Evolutionary conservation across 164 flowering plant genomes (phyloP).

Genomic region (Echeveria elegans): DNA sequence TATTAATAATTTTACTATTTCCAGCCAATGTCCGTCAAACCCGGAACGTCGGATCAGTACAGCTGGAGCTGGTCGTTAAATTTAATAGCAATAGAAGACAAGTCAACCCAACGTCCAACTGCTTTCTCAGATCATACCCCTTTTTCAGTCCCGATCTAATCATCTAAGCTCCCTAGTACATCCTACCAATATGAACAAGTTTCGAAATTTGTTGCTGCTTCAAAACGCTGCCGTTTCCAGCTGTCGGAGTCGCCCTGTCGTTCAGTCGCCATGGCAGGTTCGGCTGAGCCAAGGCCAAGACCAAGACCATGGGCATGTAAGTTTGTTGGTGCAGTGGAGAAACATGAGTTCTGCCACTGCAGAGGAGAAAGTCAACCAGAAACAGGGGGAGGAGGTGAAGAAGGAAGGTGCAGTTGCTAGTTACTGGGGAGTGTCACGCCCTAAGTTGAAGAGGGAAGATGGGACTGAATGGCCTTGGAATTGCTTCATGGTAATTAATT

Average conservation of each 20-base stretch:
- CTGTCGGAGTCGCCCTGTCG: background rate
- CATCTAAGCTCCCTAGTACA: background rate
- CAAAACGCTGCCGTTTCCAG: background rate
- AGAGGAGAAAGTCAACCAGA: slow-evolving; percentile 16
- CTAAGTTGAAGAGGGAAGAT: slow-evolving; percentile 53
- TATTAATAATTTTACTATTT: no score
- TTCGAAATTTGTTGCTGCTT: background rate
- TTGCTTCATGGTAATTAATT: slow-evolving; percentile 70
- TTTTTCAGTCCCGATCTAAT: background rate
- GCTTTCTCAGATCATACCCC: background rate
- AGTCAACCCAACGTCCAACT: background rate
- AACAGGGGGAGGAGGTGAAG: slow-evolving; percentile 18
- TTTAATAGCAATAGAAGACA: no score
- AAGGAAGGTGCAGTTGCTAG: slow-evolving; percentile 29
- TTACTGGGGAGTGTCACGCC: slow-evolving; percentile 70
- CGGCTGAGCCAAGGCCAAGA: background rate
- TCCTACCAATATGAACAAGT: slow-evolving; percentile 6
- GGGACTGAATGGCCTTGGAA: slow-evolving; percentile 95
- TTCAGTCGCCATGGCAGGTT: background rate
- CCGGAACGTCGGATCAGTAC: no score
- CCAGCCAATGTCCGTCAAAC: no score
- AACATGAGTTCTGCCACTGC: slow-evolving; percentile 20
- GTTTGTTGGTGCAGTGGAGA: slow-evolving; percentile 12
- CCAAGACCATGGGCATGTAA: background rate
- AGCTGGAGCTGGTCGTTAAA: no score